Evolutionary conservation across 73 alveolate species (phyloP), one percentile per base, ranked within the genome.

Genomic region (Paramecium sexaurelia): DNA sequence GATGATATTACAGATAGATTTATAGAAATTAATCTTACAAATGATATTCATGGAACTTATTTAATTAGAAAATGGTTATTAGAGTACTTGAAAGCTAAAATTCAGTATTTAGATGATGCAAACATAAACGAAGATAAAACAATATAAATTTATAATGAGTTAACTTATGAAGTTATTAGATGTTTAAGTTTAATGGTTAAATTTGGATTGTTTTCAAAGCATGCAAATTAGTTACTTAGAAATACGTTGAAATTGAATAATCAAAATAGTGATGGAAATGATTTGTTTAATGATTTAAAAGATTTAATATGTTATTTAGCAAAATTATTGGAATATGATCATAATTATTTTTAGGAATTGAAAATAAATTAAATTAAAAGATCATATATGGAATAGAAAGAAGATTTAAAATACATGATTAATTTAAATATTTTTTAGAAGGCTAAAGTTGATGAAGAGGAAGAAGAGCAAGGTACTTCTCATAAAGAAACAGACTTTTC

Each of bases 161-260:
- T 68, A 26, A 88, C 94, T 6, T 88, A 88, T 69, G 89, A 88
- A 69, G 67, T 88, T 8, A 69, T 88, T 11, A 88, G 87, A 47
- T 37, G 41, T 40, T 32, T 88, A 36, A 55, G 87, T 41, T 41
- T 69, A 8, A 88, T 88, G 94, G 51, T 88, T 1, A 88, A 69
- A 71, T 88, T 61, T 68, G 94, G 94, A 39, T 40, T 88, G 6
- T 88, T 88, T 40, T 55, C 94, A 1, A 40, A 37, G 19, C 57
- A 61, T 88, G 55, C 91, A 7, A 40, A 29, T n/a, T 24, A 40
- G 9, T 35, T 88, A 7, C 29, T 67, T n/a, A 11, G 7, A 11
- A n/a, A 7, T 11, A 61, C 69, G 17, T 36, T 29, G 24, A 27
- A 26, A 61, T 26, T 24, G 24, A 61, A 61, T 32, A 29, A 26